Base-by-base conservation (phyloP, 192 early-diverging fungal species). In the Globomyces pollinis-pini region DNA sequence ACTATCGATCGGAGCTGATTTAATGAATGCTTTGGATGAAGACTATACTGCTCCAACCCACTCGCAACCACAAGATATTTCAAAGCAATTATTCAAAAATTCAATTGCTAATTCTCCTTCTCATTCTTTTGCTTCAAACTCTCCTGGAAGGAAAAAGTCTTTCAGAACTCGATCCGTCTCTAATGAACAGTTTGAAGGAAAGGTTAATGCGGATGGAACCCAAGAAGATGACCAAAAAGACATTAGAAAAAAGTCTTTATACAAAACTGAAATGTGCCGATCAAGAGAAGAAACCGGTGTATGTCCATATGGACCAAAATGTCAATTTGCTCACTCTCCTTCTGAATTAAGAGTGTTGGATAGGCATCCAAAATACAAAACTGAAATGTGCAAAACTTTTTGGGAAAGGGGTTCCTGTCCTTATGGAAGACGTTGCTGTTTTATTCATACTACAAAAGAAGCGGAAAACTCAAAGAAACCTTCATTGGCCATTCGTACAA, bases 301-400 rank as follows among this genome's bases (percentile, higher is more conserved):
- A 2, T 83, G 81, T 56, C 68, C 91, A 60, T 98, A 96, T 66
- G 92, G 88, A 24, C 72, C 77, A 20, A 86, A 91, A 62, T 98
- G 95, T 77, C 88, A 92, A 67, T 98, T 93, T 82, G 95, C 95
- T 13, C 95, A 98, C 54, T 85, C 86, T 12, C 36, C 57, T 34
- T 57, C 59, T 33, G 95, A 98, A 72, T 79, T 95, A 32, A 79
- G 91, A 13, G 65, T 74, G 35, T 83, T 96, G 13, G 74, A 83
- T 49, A 79, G 93, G 30, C 93, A 98, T 64, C 88, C 87, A 36
- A 90, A 87, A 52, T 98, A 98, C 76, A 94, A 96, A 75, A 96
- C 91, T 2, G 88, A 93, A 59, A 77, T 94, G 32, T 98, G 95
- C 74, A 89, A 83, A 39, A 93, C 90, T 30, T 98, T 86, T 74